Evolutionary conservation across 768 basidiomycete species (phyloP).

Genomic region (Suillus placidus): DNA sequence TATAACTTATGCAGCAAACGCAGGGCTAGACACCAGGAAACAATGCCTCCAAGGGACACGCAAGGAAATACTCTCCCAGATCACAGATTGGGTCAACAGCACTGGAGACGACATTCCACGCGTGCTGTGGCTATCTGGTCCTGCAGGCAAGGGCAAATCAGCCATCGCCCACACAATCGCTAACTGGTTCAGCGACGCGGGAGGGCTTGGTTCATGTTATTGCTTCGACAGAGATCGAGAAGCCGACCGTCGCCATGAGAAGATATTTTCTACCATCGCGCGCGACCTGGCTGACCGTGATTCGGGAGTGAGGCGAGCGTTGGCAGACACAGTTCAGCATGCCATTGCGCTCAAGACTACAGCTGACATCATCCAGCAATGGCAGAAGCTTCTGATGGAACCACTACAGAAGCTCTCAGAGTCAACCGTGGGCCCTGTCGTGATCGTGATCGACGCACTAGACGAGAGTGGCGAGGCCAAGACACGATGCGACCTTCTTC

Average conservation of each 20-base stretch:
- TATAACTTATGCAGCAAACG: too few relatives aligned
- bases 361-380: constrained; percentile 12
- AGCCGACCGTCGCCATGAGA: constrained; percentile 11
- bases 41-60: too few relatives aligned
- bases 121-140: too few relatives aligned
- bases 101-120: too few relatives aligned
- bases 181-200: constrained; percentile 1
- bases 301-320: neutral
- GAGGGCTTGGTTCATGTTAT: constrained; percentile 1
- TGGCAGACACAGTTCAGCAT: neutral
- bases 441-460: constrained; percentile 30
- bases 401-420: constrained; percentile 11
- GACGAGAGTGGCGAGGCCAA: constrained; percentile 17
- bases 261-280: constrained; percentile 16
- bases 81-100: too few relatives aligned
- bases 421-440: constrained; percentile 19
- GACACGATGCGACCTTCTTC: constrained; percentile 17
- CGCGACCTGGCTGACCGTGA: constrained; percentile 10
- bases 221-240: constrained; percentile 8
- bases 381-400: constrained; percentile 19
- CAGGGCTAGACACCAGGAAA: too few relatives aligned
- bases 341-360: constrained; percentile 1
- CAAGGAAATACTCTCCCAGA: too few relatives aligned
- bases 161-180: constrained; percentile 19
- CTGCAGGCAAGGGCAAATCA: too few relatives aligned